Evolutionary conservation across 495 filamentous ascomycete species (phyloP).

Genomic region (Penicillium atrosanguineum): DNA sequence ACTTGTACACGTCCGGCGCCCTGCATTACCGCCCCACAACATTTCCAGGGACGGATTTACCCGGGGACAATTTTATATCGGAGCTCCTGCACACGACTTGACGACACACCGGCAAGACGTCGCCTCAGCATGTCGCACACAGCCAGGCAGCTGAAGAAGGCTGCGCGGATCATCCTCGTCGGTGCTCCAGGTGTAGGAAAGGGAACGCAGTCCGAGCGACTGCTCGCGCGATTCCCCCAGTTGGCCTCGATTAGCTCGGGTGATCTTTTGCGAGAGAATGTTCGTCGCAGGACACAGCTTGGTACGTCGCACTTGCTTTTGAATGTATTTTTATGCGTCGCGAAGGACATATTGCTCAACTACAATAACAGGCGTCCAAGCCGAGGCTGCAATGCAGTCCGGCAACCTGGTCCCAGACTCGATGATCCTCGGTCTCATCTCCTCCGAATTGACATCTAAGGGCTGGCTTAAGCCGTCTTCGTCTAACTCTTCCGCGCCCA

Average conservation of each 20-base stretch:
- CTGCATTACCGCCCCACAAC: background rate
- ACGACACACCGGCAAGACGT: background rate
- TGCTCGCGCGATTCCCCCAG: constrained; percentile 83
- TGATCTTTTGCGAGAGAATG: constrained; percentile 89
- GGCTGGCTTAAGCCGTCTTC: constrained; percentile 66
- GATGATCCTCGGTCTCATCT: constrained; percentile 88
- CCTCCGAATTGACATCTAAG: constrained; percentile 75
- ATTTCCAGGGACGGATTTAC: constrained; percentile 10
- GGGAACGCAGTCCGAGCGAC: constrained; percentile 87
- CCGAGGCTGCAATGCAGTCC: constrained; percentile 78
- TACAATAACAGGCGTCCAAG: constrained; percentile 69
- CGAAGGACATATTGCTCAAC: background rate
- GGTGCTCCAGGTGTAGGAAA: constrained; percentile 93
- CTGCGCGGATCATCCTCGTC: constrained; percentile 90
- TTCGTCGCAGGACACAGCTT: constrained; percentile 77
- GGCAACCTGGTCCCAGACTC: constrained; percentile 84
- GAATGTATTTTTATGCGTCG: background rate
- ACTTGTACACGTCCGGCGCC: background rate
- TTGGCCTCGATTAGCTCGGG: constrained; percentile 91
- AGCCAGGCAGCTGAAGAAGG: constrained; percentile 61
- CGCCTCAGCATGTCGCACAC: constrained; percentile 20
- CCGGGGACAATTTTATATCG: constrained; percentile 10
- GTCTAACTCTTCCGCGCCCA: too few relatives aligned
- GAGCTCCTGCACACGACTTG: background rate
- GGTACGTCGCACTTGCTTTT: constrained; percentile 50